phyloP scores from a whole-genome alignment of 306 rosid genomes.

The Cicer arietinum region DNA sequence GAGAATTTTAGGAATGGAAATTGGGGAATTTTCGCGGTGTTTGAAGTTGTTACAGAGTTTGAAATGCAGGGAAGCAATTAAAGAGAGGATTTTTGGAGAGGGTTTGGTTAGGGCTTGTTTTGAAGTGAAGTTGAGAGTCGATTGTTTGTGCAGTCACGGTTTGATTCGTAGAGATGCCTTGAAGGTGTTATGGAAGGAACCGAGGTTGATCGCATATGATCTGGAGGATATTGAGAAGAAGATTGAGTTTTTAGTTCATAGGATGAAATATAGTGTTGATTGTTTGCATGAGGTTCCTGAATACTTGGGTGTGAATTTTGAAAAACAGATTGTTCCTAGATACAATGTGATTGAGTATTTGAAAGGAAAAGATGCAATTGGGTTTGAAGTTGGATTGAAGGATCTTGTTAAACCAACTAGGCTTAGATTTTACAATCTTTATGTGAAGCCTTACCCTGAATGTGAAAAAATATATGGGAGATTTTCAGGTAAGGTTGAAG shows the following conservation, averaged over 20 bases:
- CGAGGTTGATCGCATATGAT: conserved; percentile 67
- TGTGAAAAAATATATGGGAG: conserved; percentile 75
- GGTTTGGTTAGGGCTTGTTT: conserved; percentile 75
- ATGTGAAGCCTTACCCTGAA: conserved; percentile 87
- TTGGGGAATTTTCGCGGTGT: conserved; percentile 72
- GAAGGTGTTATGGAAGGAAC: conserved; percentile 82
- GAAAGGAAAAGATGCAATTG: conserved; percentile 72
- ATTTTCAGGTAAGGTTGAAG: conserved; percentile 50
- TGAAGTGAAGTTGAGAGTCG: conserved; percentile 73
- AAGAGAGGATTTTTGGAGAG: conserved; percentile 55
- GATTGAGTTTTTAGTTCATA: conserved; percentile 68
- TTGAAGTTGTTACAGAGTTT: conserved; percentile 61
- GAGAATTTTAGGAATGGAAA: conserved; percentile 64
- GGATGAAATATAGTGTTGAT: conserved; percentile 61
- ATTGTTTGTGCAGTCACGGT: conserved; percentile 72
- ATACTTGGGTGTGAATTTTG: conserved; percentile 79
- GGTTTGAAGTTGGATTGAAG: conserved; percentile 66
- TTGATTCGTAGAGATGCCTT: conserved; percentile 74
- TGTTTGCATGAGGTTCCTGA: conserved; percentile 77
- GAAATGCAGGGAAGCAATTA: conserved; percentile 67
- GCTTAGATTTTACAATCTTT: conserved; percentile 80
- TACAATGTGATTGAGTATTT: conserved; percentile 74
- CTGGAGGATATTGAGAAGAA: conserved; percentile 66
- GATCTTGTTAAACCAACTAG: conserved; percentile 80
- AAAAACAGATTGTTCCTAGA: conserved; percentile 86